phyloP scores from a whole-genome alignment of 2,329 filamentous ascomycete species.

The Alternaria viburni region DNA sequence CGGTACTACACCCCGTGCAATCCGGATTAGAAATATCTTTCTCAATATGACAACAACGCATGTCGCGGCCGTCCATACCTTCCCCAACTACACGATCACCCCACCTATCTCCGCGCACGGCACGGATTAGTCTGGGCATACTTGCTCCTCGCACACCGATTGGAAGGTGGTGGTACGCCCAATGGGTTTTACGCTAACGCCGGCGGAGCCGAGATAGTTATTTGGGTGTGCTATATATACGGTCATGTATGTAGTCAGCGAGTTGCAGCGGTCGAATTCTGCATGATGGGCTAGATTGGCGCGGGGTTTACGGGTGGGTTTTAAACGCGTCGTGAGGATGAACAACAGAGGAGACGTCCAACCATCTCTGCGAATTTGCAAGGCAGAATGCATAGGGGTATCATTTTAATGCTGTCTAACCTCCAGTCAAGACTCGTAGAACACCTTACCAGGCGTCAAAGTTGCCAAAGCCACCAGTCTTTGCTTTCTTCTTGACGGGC shows the following conservation, averaged over 20 bases:
- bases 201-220: not conserved
- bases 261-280: not conserved
- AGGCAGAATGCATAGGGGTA: not conserved
- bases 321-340: not conserved
- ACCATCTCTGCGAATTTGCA: not conserved
- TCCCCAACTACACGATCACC: not conserved
- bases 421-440: not conserved
- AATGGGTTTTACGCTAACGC: not conserved
- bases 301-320: not conserved
- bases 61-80: not conserved
- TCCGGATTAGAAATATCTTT: no score
- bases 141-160: not conserved
- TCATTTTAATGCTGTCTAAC: not conserved
- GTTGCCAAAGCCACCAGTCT: slow-evolving; percentile 83
- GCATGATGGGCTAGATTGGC: not conserved
- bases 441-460: slow-evolving; percentile 81
- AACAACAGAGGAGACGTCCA: not conserved
- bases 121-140: not conserved
- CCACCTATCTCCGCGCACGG: not conserved
- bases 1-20: not conserved
- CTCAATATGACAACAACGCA: no score
- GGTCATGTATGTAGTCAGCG: not conserved
- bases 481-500: slow-evolving; percentile 80
- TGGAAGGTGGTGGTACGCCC: not conserved
- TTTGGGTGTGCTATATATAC: not conserved